Base-by-base conservation (phyloP, 2,329 filamentous ascomycete genomes). In the Fusarium transvaalense region DNA sequence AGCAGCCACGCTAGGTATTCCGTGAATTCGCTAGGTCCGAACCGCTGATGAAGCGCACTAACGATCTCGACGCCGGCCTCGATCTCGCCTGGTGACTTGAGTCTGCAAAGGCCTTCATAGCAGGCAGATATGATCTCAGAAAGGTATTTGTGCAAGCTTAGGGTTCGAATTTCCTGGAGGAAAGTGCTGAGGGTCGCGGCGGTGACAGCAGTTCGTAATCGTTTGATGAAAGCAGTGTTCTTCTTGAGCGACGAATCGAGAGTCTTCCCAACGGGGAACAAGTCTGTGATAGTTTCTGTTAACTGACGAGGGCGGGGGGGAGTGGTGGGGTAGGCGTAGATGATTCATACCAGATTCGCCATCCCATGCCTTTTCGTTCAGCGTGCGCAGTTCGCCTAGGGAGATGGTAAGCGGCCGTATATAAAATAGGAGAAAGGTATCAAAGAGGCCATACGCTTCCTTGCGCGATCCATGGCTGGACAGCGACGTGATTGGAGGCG, bases 191-290 rank as follows among this genome's bases (percentile, higher is more conserved):
- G 89, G 56, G 92, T 92, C 58, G 93, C 85, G 48, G 92, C 83
- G 68, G 92, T 94, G 68, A 98, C 90, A 63, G 93, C 92, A 61
- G 95, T 97, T 73, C 95, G 92, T 57, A 98, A 86, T 76, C 95
- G 93, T 82, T 97, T 97, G 77, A 98, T 98, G 79, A 98, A 97
- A 71, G 94, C 94, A 6, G 95, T 98, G 76, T 98, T 98, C 84
- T 97, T 98, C 83, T 97, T 97, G 79, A 98, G 86, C 52, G 94
- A 96, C 53, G 95, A 97, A 80, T 98, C 95, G 76, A 98, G 90
- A 31, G 92, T 91, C 76, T 88, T 87, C 79, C 88, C 90, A 72
- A 96, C 89, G 55, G 88, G 81, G 76, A 97, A 93, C 66, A 97
- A 82, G 83, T 92, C 94, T 97, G 57, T 25, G 19, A 32, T 45